Percentiles rank a stretch among this genome's conserved stretches.
These are phyloP conservation scores for Pleurotus pulmonarius DNA, from an alignment of 768 basidiomycete genomes.

Conservation along the genomic window DNA sequence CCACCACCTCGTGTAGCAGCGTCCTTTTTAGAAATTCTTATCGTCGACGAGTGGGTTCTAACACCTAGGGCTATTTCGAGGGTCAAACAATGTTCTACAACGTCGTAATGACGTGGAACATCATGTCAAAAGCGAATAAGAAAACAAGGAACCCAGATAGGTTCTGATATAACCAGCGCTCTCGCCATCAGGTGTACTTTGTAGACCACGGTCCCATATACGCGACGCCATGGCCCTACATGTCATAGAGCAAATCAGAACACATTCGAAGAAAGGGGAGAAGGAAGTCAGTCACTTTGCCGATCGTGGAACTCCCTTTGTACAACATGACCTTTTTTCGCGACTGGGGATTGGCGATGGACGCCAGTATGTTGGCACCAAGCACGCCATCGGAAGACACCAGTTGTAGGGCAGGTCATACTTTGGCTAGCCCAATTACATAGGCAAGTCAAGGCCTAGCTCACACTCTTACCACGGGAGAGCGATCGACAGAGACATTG, in stretches of 20 bases:
- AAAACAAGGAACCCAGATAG: no score
- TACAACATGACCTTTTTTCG: conserved; percentile 36
- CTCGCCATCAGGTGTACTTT: no score
- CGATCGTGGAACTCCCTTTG: conserved; percentile 44
- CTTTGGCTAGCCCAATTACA: conserved; percentile 44
- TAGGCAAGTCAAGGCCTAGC: not conserved
- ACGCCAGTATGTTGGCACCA: conserved; percentile 43
- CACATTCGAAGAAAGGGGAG: no score
- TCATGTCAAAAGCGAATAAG: no score
- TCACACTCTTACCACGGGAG: not conserved
- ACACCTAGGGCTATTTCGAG: no score
- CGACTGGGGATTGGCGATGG: conserved; percentile 26
- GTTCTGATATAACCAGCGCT: no score
- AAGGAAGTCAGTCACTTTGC: conserved; percentile 33
- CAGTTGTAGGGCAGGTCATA: conserved; percentile 57
- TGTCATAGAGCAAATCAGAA: not conserved
- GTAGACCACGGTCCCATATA: conserved; percentile 27
- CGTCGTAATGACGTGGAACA: no score
- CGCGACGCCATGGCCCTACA: conserved; percentile 32
- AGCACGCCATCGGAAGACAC: conserved; percentile 41
- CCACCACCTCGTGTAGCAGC: no score
- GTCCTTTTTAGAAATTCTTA: no score
- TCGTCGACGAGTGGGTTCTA: no score
- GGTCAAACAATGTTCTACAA: no score
- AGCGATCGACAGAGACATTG: conserved; percentile 55